Evolutionary conservation across 768 basidiomycete genomes (phyloP), one percentile per base, ranked within the genome.

Genomic region (Tulasnella sp.): DNA sequence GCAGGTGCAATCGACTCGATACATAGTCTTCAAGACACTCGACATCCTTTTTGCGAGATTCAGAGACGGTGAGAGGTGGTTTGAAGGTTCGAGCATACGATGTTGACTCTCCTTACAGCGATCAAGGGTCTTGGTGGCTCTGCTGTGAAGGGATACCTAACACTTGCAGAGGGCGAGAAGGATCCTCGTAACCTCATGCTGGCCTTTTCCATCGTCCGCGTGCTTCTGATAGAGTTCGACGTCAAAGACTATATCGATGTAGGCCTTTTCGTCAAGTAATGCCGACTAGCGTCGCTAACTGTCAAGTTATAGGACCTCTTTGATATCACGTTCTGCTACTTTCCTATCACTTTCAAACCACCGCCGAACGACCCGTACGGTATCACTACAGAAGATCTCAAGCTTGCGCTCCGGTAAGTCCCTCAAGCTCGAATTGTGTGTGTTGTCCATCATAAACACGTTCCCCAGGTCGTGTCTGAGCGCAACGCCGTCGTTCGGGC

Each of bases 271-370:
- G 15, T 15, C 34, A 38, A 38, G 5, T 38, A 38, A 38, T 38
- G 5, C 34, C 5, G 15, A 15, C 7, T 38, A 38, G 34, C 34
- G 7, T 38, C n/a, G 15, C 34, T 38, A 17, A 31, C 11, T 29
- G 34, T 31, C n/a, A 46, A 19, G 29, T 10, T 5, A 4, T 64
- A 97, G 92, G 80, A 84, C 53, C 74, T 98, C 49, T 98, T 94
- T 73, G 90, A 97, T 66, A 84, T 97, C 68, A 87, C 85, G 0
- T 98, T 93, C 70, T 98, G 96, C 70, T 99, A 99, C 70, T 99
- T 97, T 72, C 96, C 96, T 0, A 98, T 99, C 58, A 90, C 92
- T 0, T 99, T 96, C 73, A 80, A 87, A 60, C 92, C 94, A 8
- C 91, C 93, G 17, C 86, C 91, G 0, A 84, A 92, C 64, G 92